Evolutionary conservation across 805 yeast genomes (phyloP).

Genomic region (Ogataea methylovora): DNA sequence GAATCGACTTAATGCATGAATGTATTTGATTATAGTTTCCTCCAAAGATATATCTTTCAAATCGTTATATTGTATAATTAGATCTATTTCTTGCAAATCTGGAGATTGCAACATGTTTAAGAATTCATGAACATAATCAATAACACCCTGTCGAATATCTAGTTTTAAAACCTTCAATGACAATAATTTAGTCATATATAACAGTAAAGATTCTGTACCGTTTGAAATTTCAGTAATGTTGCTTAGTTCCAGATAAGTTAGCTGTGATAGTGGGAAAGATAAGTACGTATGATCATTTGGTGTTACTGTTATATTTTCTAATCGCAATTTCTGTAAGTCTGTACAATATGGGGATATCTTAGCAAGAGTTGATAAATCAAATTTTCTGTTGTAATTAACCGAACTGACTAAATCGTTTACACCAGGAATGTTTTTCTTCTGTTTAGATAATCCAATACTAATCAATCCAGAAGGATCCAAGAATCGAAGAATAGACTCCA

Average conservation of each 20-base stretch:
- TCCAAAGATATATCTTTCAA: slow-evolving; percentile 9
- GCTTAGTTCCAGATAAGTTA: slow-evolving; percentile 9
- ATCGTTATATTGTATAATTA: slow-evolving; percentile 14
- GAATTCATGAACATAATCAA: slow-evolving; percentile 13
- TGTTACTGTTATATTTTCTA: slow-evolving; percentile 5
- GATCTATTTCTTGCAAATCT: slow-evolving; percentile 15
- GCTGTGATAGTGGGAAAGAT: slow-evolving; percentile 4
- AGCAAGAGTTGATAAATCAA: too few relatives aligned
- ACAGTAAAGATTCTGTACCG: too few relatives aligned
- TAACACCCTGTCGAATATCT: slow-evolving; percentile 14
- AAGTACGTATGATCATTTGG: slow-evolving; percentile 4
- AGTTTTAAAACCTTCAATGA: slow-evolving; percentile 8
- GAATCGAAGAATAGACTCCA: too few relatives aligned
- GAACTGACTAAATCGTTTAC: slow-evolving; percentile 9
- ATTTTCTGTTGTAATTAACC: background rate
- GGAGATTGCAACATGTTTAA: slow-evolving; percentile 4
- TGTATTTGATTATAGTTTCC: slow-evolving; percentile 11
- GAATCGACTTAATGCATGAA: slow-evolving; percentile 9
- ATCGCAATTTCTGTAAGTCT: slow-evolving; percentile 5
- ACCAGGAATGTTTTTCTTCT: slow-evolving; percentile 5
- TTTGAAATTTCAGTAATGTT: slow-evolving; percentile 9
- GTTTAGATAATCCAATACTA: slow-evolving; percentile 4
- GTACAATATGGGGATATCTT: too few relatives aligned
- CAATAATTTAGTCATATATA: too few relatives aligned
- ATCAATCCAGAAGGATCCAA: background rate